phyloP scores from a whole-genome alignment of 2,329 filamentous ascomycete genomes.

The Aspergillus spinulosporus region DNA sequence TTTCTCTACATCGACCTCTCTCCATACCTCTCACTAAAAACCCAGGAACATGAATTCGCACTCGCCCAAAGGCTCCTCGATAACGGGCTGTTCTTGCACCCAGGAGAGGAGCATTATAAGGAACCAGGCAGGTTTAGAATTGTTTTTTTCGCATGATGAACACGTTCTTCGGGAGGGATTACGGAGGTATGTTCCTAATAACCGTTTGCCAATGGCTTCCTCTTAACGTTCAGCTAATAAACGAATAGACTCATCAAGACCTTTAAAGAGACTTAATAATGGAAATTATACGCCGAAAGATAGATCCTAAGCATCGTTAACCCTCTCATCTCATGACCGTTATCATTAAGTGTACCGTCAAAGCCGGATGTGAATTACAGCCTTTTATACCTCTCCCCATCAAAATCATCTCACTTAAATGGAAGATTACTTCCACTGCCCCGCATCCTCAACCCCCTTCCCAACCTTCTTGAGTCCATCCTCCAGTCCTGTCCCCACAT shows the following conservation, averaged over 20 bases:
- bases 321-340: neutral
- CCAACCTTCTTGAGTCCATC: slow-evolving; percentile 52
- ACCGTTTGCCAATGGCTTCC: neutral
- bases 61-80: slow-evolving; percentile 49
- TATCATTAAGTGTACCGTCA: neutral
- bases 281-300: too few relatives aligned
- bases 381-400: too few relatives aligned
- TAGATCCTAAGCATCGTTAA: too few relatives aligned
- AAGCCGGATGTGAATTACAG: neutral
- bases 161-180: slow-evolving; percentile 39
- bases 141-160: slow-evolving; percentile 48
- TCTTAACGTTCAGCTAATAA: neutral
- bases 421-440: slow-evolving; percentile 48
- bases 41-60: slow-evolving; percentile 44
- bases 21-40: slow-evolving; percentile 38
- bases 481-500: slow-evolving; percentile 56
- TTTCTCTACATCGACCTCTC: slow-evolving; percentile 49
- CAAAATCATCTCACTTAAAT: too few relatives aligned
- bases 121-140: slow-evolving; percentile 56
- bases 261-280: neutral
- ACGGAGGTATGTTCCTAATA: slow-evolving; percentile 25
- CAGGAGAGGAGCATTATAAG: slow-evolving; percentile 47
- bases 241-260: slow-evolving; percentile 3
- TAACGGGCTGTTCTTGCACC: slow-evolving; percentile 53
- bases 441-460: slow-evolving; percentile 59